These are phyloP conservation scores for Hemisphaericaspora lyxosophila DNA, from an alignment of 1,139 yeast species.

Conservation along the genomic window DNA sequence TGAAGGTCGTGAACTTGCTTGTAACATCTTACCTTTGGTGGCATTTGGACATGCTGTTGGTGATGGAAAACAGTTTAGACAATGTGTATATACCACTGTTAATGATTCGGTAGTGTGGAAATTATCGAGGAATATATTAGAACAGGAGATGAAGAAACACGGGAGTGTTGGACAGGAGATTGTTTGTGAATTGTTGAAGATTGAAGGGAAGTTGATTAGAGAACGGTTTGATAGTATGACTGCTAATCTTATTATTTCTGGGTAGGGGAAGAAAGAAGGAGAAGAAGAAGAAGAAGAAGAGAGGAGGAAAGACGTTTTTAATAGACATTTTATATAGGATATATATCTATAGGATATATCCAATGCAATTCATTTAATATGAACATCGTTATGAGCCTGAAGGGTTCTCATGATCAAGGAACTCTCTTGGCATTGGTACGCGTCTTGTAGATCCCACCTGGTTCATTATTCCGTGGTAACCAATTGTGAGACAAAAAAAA, in stretches of 20 bases:
- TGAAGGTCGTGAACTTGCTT: conserved; percentile 60
- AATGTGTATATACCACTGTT: conserved; percentile 47
- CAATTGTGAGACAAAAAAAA: too few species aligned
- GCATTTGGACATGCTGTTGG: conserved; percentile 74
- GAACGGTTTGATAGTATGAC: conserved; percentile 74
- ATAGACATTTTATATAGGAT: background rate
- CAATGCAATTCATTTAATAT: too few species aligned
- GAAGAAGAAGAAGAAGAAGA: too few species aligned
- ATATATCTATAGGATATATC: too few species aligned
- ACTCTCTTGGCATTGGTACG: too few species aligned
- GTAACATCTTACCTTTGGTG: conserved; percentile 84
- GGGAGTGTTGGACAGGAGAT: conserved; percentile 40
- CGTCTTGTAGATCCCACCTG: too few species aligned
- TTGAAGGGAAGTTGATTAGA: conserved; percentile 64
- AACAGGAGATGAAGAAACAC: conserved; percentile 42
- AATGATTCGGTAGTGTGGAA: conserved; percentile 73
- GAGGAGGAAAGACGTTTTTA: background rate
- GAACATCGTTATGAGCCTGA: too few species aligned
- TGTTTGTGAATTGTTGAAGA: conserved; percentile 56
- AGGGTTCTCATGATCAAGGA: too few species aligned
- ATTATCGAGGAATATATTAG: conserved; percentile 49
- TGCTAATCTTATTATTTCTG: conserved; percentile 65
- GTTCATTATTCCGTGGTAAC: too few species aligned
- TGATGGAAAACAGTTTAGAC: conserved; percentile 34
- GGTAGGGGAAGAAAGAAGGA: conserved; percentile 14